Evolutionary conservation across 179 eudicot genomes (phyloP).

Genomic region (Silene vulgaris): DNA sequence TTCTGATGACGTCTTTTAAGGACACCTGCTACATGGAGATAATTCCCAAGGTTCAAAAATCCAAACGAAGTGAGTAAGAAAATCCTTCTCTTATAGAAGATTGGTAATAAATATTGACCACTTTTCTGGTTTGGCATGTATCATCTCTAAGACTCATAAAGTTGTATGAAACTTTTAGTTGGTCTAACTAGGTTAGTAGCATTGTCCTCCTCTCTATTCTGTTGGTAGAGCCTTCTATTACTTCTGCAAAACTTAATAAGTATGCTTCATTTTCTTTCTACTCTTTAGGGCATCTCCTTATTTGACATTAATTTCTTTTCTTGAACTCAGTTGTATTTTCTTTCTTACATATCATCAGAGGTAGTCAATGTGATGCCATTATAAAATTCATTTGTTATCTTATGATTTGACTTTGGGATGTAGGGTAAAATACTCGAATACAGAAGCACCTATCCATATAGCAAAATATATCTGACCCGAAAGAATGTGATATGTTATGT

Average conservation of each 20-base stretch:
- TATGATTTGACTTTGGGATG: not conserved
- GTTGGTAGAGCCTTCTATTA: not conserved
- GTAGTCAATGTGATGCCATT: not conserved
- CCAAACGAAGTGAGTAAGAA: constrained; percentile 39
- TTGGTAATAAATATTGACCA: not conserved
- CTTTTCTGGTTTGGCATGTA: not conserved
- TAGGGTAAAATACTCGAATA: not conserved
- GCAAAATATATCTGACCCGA: not conserved
- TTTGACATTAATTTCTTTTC: not conserved
- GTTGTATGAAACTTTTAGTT: not conserved
- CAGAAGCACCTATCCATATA: not conserved
- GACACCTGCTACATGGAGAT: constrained; percentile 70
- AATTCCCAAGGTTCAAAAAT: constrained; percentile 52
- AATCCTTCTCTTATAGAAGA: not conserved
- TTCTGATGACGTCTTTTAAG: constrained; percentile 64
- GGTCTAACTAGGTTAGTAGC: not conserved
- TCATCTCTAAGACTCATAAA: not conserved
- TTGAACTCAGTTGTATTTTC: not conserved
- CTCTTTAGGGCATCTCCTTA: not conserved
- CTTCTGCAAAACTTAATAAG: not conserved
- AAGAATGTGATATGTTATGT: not conserved
- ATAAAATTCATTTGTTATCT: not conserved
- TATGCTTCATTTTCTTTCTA: not conserved
- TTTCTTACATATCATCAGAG: not conserved
- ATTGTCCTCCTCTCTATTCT: not conserved